These are phyloP conservation scores for Lenzites betulinus DNA, from an alignment of 768 basidiomycete genomes.

Conservation along the genomic window DNA sequence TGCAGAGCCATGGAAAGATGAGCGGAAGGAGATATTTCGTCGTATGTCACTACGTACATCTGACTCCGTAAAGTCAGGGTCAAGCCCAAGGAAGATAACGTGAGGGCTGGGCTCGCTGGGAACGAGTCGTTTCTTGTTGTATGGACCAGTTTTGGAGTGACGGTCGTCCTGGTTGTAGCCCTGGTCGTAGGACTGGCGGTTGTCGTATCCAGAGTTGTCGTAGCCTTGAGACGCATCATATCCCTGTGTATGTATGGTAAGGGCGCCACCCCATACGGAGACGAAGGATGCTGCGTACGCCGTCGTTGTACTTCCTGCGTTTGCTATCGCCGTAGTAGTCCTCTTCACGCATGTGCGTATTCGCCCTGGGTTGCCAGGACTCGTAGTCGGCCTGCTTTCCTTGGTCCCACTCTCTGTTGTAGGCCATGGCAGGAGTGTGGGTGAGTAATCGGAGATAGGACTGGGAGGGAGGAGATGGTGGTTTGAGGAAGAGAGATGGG, in stretches of 20 bases:
- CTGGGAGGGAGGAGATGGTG: conserved; percentile 25
- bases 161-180: conserved; percentile 57
- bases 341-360: conserved; percentile 63
- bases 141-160: conserved; percentile 29
- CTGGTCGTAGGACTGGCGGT: conserved; percentile 38
- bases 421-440: conserved; percentile 50
- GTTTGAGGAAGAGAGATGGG: conserved; percentile 25
- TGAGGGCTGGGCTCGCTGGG: conserved; percentile 89
- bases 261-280: background rate
- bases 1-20: conserved; percentile 32
- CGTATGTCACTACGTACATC: conserved; percentile 56
- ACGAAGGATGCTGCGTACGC: conserved; percentile 45
- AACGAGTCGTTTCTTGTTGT: conserved; percentile 72
- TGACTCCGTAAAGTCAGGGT: conserved; percentile 89
- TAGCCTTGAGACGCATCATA: conserved; percentile 52
- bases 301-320: conserved; percentile 77
- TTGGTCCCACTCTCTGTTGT: conserved; percentile 86
- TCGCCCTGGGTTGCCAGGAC: conserved; percentile 43
- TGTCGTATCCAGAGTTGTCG: conserved; percentile 47
- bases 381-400: conserved; percentile 56
- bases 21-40: conserved; percentile 27
- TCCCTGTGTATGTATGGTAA: conserved; percentile 39
- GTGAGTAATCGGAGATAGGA: conserved; percentile 2
- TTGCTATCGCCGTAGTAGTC: conserved; percentile 72
- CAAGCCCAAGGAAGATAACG: conserved; percentile 93